A percentile compares a stretch with the other conserved stretches of the same genome.
phyloP scores from a whole-genome alignment of 192 early-diverging fungal species.

The Gigaspora rosea region DNA sequence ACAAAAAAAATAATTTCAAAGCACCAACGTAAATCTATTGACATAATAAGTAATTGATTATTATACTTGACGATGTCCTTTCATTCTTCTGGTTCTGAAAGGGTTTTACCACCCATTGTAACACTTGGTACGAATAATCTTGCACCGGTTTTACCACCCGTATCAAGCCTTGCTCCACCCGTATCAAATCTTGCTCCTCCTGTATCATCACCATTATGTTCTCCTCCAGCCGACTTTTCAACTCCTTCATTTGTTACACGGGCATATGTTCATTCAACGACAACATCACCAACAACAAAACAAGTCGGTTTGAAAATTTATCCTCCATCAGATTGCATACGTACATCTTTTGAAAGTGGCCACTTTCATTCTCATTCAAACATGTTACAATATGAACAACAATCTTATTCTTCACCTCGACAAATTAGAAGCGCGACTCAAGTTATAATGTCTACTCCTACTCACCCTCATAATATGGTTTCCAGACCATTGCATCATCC shows the following conservation, averaged over 20 bases:
- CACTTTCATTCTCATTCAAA: neutral
- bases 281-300: neutral
- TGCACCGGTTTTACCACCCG: constrained; percentile 33
- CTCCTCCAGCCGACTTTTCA: neutral
- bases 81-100: neutral
- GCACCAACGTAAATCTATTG: too few species aligned
- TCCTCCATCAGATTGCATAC: neutral
- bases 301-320: neutral
- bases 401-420: too few species aligned
- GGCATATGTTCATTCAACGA: neutral
- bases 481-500: constrained; percentile 26
- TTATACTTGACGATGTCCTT: neutral
- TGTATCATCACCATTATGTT: neutral
- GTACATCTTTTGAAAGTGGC: neutral
- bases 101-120: constrained; percentile 13
- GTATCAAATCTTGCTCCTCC: constrained; percentile 33
- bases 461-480: neutral
- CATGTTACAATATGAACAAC: too few species aligned
- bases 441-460: neutral
- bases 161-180: constrained; percentile 37
- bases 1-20: too few species aligned
- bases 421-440: neutral
- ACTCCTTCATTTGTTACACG: neutral
- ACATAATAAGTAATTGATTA: neutral
- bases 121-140: neutral